A percentile compares a stretch with the other conserved stretches of the same genome.
These are phyloP conservation scores for Brassica carinata DNA, from an alignment of 345 rosid genomes.

Conservation along the genomic window DNA sequence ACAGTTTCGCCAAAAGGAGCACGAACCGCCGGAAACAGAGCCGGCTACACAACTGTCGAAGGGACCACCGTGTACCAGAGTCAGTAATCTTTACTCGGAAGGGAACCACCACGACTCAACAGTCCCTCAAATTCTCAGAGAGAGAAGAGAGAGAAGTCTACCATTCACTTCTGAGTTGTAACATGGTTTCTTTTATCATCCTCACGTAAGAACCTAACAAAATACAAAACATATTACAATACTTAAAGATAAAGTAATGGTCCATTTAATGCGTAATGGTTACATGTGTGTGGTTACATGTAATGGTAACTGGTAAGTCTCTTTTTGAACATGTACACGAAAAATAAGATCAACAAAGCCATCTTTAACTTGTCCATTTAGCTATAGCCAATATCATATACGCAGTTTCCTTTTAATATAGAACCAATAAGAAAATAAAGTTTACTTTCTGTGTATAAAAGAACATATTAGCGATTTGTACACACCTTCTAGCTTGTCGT, in stretches of 20 bases:
- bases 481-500: neutral
- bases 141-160: too few relatives aligned
- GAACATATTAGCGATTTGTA: neutral
- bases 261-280: slow-evolving; percentile 22
- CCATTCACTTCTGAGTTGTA: too few relatives aligned
- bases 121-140: too few relatives aligned
- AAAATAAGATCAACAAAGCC: slow-evolving; percentile 16
- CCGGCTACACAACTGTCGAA: too few relatives aligned
- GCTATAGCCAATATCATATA: neutral
- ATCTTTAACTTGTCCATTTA: neutral
- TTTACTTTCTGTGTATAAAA: neutral
- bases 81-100: too few relatives aligned
- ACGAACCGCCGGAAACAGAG: too few relatives aligned
- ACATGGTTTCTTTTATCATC: too few relatives aligned
- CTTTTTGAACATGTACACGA: slow-evolving; percentile 1
- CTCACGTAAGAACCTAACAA: slow-evolving; percentile 37
- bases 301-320: slow-evolving; percentile 24
- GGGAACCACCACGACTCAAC: too few relatives aligned
- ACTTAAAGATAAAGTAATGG: slow-evolving; percentile 17
- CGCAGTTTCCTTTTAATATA: neutral
- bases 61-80: too few relatives aligned
- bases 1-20: too few relatives aligned
- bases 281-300: slow-evolving; percentile 33
- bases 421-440: neutral
- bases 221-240: slow-evolving; percentile 26